phyloP scores from a whole-genome alignment of 2,329 filamentous ascomycete species.

The Periconia macrospinosa region DNA sequence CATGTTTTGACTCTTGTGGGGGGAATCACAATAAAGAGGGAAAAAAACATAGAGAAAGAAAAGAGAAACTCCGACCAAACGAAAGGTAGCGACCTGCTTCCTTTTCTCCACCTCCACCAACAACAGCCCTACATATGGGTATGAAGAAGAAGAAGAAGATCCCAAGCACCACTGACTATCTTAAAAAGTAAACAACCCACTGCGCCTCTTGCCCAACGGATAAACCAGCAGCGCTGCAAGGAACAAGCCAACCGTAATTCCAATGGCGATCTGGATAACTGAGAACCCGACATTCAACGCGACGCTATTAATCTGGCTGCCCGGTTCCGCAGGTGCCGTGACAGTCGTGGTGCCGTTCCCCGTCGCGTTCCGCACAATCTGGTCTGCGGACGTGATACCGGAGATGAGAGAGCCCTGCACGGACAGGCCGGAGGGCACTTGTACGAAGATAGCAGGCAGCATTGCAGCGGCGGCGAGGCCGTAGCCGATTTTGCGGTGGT shows the following conservation, averaged over 20 bases:
- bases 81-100: too few relatives aligned
- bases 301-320: slow-evolving; percentile 43
- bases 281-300: slow-evolving; percentile 52
- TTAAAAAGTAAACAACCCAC: slow-evolving; percentile 40
- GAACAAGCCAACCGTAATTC: slow-evolving; percentile 55
- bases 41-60: too few relatives aligned
- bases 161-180: too few relatives aligned
- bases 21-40: too few relatives aligned
- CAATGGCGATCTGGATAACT: slow-evolving; percentile 55
- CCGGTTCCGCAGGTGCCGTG: slow-evolving; percentile 24
- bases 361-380: slow-evolving; percentile 54
- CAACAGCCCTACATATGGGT: too few relatives aligned
- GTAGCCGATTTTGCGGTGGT: slow-evolving; percentile 57
- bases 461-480: slow-evolving; percentile 82
- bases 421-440: slow-evolving; percentile 63
- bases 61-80: too few relatives aligned
- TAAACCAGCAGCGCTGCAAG: slow-evolving; percentile 53
- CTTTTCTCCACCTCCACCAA: too few relatives aligned
- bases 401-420: slow-evolving; percentile 60
- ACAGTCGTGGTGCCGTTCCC: slow-evolving; percentile 45
- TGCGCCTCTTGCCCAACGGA: slow-evolving; percentile 53
- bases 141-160: too few relatives aligned
- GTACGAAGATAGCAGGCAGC: slow-evolving; percentile 80
- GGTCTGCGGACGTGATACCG: slow-evolving; percentile 59
- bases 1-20: too few relatives aligned